Evolutionary conservation across 305 asterid genomes (phyloP).

Genomic region (Solanum hybrid): DNA sequence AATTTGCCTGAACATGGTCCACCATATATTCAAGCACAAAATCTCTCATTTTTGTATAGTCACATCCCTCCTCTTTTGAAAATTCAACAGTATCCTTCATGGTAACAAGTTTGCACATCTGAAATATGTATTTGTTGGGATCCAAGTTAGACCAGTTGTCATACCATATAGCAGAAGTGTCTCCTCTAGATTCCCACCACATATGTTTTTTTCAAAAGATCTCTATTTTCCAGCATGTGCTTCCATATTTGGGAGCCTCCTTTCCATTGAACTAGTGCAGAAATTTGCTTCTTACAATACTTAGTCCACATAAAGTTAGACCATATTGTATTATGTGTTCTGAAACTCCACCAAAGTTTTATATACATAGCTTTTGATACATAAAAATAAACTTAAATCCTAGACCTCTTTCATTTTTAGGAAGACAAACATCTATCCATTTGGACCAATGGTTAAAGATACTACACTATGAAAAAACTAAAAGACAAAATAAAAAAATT

Average conservation of each 20-base stretch:
- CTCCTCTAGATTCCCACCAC: neutral
- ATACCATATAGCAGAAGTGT: neutral
- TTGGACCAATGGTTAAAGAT: neutral
- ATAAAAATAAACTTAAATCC: neutral
- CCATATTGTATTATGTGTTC: neutral
- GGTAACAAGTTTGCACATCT: neutral
- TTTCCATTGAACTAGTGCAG: neutral
- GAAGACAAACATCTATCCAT: neutral
- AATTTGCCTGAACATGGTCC: neutral
- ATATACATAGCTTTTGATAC: neutral
- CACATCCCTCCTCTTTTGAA: neutral
- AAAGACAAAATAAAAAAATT: too few species aligned
- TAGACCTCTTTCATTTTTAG: neutral
- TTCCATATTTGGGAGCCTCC: neutral
- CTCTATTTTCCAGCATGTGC: neutral
- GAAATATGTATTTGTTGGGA: neutral
- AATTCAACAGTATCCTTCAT: neutral
- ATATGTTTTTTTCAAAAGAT: too few species aligned
- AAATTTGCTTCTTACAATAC: neutral
- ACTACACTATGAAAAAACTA: too few species aligned
- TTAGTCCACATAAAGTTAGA: neutral
- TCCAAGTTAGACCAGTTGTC: neutral
- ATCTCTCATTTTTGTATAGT: neutral
- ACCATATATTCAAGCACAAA: neutral
- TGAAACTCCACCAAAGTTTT: neutral